Percentiles rank a stretch among this genome's conserved stretches.
Evolutionary conservation across 1,284 basidiomycete species (phyloP).

Genomic region (Serendipita sp.): DNA sequence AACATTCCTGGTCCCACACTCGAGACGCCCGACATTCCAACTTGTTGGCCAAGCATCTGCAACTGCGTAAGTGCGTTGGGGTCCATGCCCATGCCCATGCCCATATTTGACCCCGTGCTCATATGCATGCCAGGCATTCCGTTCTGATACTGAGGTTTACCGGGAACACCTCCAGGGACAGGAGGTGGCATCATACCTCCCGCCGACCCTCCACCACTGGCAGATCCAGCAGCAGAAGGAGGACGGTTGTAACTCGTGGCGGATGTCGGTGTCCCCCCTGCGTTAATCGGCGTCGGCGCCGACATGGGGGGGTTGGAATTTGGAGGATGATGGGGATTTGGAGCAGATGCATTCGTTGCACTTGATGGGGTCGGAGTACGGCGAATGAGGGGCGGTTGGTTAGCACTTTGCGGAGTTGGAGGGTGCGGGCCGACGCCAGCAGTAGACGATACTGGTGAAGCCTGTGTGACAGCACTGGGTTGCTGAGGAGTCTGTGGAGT

Average conservation of each 20-base stretch:
- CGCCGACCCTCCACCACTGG: conserved; percentile 13
- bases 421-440: conserved; percentile 20
- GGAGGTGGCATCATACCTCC: conserved; percentile 21
- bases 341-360: conserved; percentile 10
- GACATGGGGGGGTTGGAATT: not conserved
- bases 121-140: conserved; percentile 9
- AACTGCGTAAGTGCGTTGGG: not conserved
- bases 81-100: conserved; percentile 8
- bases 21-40: not conserved
- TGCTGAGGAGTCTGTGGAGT: conserved; percentile 19
- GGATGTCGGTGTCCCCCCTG: conserved; percentile 1
- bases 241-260: conserved; percentile 15
- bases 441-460: conserved; percentile 18
- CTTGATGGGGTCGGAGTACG: conserved; percentile 14
- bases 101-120: conserved; percentile 10
- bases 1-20: not conserved
- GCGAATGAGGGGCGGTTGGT: conserved; percentile 12
- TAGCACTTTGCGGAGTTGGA: conserved; percentile 12
- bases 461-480: conserved; percentile 14
- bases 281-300: not conserved
- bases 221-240: conserved; percentile 9
- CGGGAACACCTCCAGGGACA: conserved; percentile 12
- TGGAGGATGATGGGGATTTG: conserved; percentile 9
- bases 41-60: conserved; percentile 6
- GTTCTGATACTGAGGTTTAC: not conserved